These are phyloP conservation scores for Blastobotrys apis DNA, from an alignment of 1,139 yeast species.

Conservation along the genomic window DNA sequence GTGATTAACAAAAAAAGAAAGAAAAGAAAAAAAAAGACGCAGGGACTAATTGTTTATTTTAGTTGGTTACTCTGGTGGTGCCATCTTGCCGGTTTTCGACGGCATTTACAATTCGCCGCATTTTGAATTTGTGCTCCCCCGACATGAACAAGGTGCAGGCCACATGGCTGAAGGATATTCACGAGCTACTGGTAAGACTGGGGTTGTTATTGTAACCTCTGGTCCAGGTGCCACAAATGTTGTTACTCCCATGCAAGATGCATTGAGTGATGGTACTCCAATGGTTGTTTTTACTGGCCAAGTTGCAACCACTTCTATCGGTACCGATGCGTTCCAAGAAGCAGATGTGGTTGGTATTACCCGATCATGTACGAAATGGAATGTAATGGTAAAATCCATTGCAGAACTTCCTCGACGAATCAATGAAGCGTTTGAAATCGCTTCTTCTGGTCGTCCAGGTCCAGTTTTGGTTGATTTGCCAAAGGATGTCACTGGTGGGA, in stretches of 20 bases:
- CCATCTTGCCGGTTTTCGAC: conserved; percentile 94
- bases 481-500: conserved; percentile 93
- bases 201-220: conserved; percentile 94
- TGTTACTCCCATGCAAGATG: conserved; percentile 96
- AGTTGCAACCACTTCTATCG: conserved; percentile 92
- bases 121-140: conserved; percentile 86
- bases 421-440: conserved; percentile 97
- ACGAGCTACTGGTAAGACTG: conserved; percentile 93
- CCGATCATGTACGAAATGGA: conserved; percentile 97
- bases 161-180: conserved; percentile 99
- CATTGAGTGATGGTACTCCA: conserved; percentile 95
- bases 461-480: conserved; percentile 97
- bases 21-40: not conserved
- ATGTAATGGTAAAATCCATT: conserved; percentile 93
- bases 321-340: conserved; percentile 98
- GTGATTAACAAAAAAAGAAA: conserved; percentile 55
- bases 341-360: conserved; percentile 97
- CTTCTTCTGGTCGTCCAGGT: conserved; percentile 95
- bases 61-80: conserved; percentile 98
- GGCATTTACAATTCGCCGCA: conserved; percentile 90
- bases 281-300: conserved; percentile 97
- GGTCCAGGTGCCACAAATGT: conserved; percentile 99
- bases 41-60: not conserved
- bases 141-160: conserved; percentile 99
- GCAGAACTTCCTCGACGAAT: conserved; percentile 93